These are phyloP conservation scores for Dactylellina sp. DNA, from an alignment of 2,329 filamentous ascomycete species.

Conservation along the genomic window DNA sequence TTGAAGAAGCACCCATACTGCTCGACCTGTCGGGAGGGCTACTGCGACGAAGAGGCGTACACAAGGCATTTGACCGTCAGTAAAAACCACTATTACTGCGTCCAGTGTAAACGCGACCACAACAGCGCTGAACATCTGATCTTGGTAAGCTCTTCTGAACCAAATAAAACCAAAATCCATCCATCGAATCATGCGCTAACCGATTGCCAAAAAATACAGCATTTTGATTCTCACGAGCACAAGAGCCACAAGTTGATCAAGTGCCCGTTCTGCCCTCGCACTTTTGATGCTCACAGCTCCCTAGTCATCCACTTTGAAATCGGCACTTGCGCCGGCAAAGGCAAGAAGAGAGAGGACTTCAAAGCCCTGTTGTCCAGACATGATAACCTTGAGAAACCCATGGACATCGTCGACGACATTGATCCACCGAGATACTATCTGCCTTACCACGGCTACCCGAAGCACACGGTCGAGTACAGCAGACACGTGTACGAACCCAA, in stretches of 20 bases:
- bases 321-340: slow-evolving; percentile 52
- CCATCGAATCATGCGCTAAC: neutral
- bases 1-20: slow-evolving; percentile 53
- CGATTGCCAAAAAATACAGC: slow-evolving; percentile 1
- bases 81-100: slow-evolving; percentile 52
- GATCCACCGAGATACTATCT: slow-evolving; percentile 45
- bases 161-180: neutral
- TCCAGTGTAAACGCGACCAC: slow-evolving; percentile 54
- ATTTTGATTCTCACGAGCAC: slow-evolving; percentile 50
- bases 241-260: slow-evolving; percentile 53
- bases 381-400: slow-evolving; percentile 51
- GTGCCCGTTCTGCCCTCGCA: slow-evolving; percentile 53
- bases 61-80: slow-evolving; percentile 47
- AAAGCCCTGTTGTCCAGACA: slow-evolving; percentile 31
- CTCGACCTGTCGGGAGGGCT: slow-evolving; percentile 38
- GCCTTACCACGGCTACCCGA: slow-evolving; percentile 52
- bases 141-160: slow-evolving; percentile 32
- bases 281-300: slow-evolving; percentile 52
- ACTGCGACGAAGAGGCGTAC: slow-evolving; percentile 39
- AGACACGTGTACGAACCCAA: slow-evolving; percentile 29
- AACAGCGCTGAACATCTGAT: slow-evolving; percentile 50
- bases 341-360: slow-evolving; percentile 42
- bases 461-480: slow-evolving; percentile 51
- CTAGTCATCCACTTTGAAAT: slow-evolving; percentile 54
- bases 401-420: slow-evolving; percentile 49